These are phyloP conservation scores for Calocera viscosa DNA, from an alignment of 768 basidiomycete genomes.

Conservation along the genomic window DNA sequence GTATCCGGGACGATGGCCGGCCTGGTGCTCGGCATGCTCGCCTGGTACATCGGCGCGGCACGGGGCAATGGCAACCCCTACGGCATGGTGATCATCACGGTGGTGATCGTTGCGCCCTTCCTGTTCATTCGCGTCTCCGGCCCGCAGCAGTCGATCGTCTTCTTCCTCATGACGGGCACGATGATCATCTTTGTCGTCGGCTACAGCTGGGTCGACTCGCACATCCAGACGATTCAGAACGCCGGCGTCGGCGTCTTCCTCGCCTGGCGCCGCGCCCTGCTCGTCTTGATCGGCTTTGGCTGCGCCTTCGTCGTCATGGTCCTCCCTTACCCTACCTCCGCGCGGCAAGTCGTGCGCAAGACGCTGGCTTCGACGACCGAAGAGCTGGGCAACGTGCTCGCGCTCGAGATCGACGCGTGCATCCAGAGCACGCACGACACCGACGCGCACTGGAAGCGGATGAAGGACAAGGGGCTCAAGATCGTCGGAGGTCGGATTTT, in stretches of 20 bases:
- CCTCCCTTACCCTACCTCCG: constrained; percentile 41
- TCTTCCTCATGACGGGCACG: constrained; percentile 20
- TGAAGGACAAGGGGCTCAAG: constrained; percentile 15
- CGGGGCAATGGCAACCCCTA: constrained; percentile 41
- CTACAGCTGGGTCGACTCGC: constrained; percentile 47
- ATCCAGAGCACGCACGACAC: constrained; percentile 21
- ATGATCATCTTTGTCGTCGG: constrained; percentile 39
- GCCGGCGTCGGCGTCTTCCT: constrained; percentile 42
- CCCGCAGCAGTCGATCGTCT: constrained; percentile 21
- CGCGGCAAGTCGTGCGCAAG: constrained; percentile 37
- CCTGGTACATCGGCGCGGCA: constrained; percentile 41
- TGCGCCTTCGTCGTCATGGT: constrained; percentile 45
- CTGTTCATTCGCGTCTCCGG: constrained; percentile 40
- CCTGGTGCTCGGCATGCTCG: constrained; percentile 34
- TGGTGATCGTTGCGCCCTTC: constrained; percentile 37
- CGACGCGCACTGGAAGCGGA: constrained; percentile 16
- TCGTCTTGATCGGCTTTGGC: constrained; percentile 37
- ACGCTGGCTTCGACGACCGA: constrained; percentile 34
- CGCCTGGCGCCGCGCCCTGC: constrained; percentile 40
- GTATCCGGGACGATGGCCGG: constrained; percentile 36
- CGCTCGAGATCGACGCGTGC: constrained; percentile 34
- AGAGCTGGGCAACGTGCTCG: constrained; percentile 34
- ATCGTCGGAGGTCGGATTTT: constrained; percentile 19
- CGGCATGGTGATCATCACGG: constrained; percentile 39
- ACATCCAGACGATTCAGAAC: constrained; percentile 34